phyloP scores from a whole-genome alignment of 1,139 yeast species.

The Sugiyamaella grinbergsii region DNA sequence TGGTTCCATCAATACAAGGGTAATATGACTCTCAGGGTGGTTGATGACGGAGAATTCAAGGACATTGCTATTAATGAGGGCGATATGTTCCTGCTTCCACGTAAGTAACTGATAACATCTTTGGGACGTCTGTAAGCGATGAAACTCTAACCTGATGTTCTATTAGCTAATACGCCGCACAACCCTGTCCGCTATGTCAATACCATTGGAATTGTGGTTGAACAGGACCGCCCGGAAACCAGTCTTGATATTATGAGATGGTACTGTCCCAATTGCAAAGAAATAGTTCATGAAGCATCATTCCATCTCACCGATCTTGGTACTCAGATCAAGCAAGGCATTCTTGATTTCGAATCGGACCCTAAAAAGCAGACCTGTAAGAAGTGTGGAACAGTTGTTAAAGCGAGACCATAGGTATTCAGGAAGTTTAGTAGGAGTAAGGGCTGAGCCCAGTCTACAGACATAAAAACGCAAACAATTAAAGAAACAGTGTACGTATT shows the following conservation, averaged over 20 bases:
- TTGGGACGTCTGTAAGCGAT: too few relatives aligned
- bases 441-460: neutral
- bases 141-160: neutral
- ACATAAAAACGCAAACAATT: neutral
- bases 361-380: constrained; percentile 67
- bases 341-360: constrained; percentile 67
- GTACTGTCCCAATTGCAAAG: constrained; percentile 76
- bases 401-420: constrained; percentile 25
- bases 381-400: constrained; percentile 62
- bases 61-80: constrained; percentile 81
- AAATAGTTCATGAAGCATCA: constrained; percentile 64
- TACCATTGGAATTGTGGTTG: constrained; percentile 92
- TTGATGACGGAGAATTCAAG: constrained; percentile 75
- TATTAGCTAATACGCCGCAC: constrained; percentile 72
- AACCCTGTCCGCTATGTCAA: constrained; percentile 84
- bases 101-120: constrained; percentile 31
- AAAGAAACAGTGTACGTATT: neutral
- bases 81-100: constrained; percentile 79
- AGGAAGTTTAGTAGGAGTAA: too few relatives aligned
- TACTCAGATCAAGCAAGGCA: constrained; percentile 85
- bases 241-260: constrained; percentile 73
- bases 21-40: constrained; percentile 78
- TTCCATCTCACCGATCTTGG: constrained; percentile 84
- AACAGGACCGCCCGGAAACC: constrained; percentile 82
- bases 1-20: constrained; percentile 91